Base-by-base conservation (phyloP, 2,329 filamentous ascomycete genomes). In the Cladosporium halotolerans region DNA sequence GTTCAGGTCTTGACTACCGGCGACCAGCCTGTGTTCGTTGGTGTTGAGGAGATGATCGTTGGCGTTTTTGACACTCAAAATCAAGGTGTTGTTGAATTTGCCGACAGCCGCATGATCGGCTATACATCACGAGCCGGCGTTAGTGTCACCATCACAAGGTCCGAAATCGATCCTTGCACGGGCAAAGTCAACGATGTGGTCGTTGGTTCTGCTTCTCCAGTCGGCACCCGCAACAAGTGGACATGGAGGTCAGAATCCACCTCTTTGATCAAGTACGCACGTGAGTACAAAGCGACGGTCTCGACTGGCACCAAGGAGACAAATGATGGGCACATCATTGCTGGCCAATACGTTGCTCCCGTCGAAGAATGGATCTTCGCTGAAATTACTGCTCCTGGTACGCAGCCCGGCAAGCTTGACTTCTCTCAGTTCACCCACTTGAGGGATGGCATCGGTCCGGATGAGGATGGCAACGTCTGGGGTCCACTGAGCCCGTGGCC, bases 341-440 rank as follows among this genome's bases (percentile, higher is more conserved):
- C 71, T 2, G 72, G 72, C 3, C 67, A 72, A 53, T 75, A 72
- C 39, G 60, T 74, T 13, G 66, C 68, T 28, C 67, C 73, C 9
- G 70, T 75, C 4, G 65, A 63, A 5, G 73, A 74, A 53, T 74
- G 71, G 70, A 73, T 75, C 56, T 71, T 70, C 60, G 72, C 73
- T 7, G 73, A 75, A 55, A 63, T 68, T 14, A 63, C 68, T 13
- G 60, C 64, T 2, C 73, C 72, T 14, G 73, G 73, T 1, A 57
- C 55, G n/a, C 43, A 59, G 8, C 66, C 65, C 9, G 58, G 58
- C 58, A 65, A 55, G 53, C 67, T 64, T 57, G 65, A 70, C 47
- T 73, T 74, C 54, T 60, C 61, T 18, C 64, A 66, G 33, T 62
- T 74, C 8, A 62, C 65, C 1, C 59, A 60, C 48, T 57, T 70